phyloP scores from a whole-genome alignment of 306 rosid species.

The Astragalus glycyphyllos region DNA sequence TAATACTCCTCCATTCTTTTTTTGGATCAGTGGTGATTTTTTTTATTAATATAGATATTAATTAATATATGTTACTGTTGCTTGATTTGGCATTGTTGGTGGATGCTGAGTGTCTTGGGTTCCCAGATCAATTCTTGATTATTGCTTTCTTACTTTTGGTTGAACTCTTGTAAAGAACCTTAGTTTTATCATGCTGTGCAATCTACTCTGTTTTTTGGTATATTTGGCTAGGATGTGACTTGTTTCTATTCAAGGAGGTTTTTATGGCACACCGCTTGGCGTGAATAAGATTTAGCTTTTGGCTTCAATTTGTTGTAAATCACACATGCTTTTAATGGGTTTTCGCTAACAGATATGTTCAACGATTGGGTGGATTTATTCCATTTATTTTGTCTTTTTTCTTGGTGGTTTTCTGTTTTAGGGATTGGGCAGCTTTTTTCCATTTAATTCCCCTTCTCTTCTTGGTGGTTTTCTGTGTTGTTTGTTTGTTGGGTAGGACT shows the following conservation, averaged over 20 bases:
- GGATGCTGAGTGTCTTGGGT: conserved; percentile 7
- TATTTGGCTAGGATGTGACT: neutral
- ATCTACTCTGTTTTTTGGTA: conserved; percentile 11
- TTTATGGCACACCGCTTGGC: neutral
- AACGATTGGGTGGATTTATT: neutral
- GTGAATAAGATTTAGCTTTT: neutral
- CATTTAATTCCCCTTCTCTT: neutral
- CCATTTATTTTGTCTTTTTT: neutral
- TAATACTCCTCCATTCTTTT: conserved; percentile 1
- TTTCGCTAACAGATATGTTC: neutral
- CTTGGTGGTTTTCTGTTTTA: neutral
- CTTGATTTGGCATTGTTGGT: neutral
- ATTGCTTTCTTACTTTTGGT: conserved; percentile 13
- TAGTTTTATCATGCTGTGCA: neutral
- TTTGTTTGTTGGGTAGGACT: conserved; percentile 10
- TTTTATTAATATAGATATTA: neutral
- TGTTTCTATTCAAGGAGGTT: too few relatives aligned
- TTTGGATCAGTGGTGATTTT: conserved; percentile 22
- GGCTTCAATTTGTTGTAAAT: neutral
- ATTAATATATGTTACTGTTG: neutral
- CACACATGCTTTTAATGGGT: neutral
- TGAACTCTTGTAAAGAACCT: conserved; percentile 16
- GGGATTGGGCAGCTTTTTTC: neutral
- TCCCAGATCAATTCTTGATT: conserved; percentile 6
- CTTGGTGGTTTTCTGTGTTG: neutral